phyloP scores from a whole-genome alignment of 352 stramenopile genomes.

The Globisporangium echinulatum region DNA sequence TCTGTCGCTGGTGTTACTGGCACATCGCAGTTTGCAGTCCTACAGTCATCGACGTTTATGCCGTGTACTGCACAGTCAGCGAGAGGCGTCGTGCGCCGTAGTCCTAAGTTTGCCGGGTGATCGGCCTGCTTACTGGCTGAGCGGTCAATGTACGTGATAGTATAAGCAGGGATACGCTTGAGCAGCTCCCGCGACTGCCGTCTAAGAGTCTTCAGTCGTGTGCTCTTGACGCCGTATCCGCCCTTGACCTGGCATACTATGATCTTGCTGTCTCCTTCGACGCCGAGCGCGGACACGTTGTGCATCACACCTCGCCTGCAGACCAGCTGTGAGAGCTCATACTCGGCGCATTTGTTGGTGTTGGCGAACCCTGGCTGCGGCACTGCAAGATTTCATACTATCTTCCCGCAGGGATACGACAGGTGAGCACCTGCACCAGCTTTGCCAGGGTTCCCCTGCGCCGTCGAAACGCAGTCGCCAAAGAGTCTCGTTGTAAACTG shows the following conservation, averaged over 20 bases:
- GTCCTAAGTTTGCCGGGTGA: neutral
- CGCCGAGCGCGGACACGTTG: neutral
- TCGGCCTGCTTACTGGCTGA: neutral
- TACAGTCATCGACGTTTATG: neutral
- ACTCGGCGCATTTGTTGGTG: slow-evolving; percentile 18
- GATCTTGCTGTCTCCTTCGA: neutral
- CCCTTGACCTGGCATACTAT: neutral
- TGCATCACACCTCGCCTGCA: neutral
- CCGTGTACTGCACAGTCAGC: neutral
- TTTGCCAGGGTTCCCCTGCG: slow-evolving; percentile 8
- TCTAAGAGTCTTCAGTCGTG: neutral
- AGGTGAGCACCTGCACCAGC: slow-evolving; percentile 9
- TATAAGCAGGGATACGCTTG: neutral
- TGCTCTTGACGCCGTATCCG: neutral
- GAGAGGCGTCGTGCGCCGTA: neutral
- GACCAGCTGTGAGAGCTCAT: slow-evolving; percentile 10
- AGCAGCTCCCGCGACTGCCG: neutral
- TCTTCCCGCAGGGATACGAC: slow-evolving; percentile 7
- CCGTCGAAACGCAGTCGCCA: slow-evolving; percentile 15
- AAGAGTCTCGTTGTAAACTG: too few species aligned
- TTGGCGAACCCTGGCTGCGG: slow-evolving; percentile 8
- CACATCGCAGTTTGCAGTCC: neutral
- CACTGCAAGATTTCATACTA: slow-evolving; percentile 13
- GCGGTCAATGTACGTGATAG: neutral
- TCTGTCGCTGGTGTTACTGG: too few species aligned